Conservation (phyloP, 192 early-diverging fungal genomes). For the Podila horticola region DNA sequence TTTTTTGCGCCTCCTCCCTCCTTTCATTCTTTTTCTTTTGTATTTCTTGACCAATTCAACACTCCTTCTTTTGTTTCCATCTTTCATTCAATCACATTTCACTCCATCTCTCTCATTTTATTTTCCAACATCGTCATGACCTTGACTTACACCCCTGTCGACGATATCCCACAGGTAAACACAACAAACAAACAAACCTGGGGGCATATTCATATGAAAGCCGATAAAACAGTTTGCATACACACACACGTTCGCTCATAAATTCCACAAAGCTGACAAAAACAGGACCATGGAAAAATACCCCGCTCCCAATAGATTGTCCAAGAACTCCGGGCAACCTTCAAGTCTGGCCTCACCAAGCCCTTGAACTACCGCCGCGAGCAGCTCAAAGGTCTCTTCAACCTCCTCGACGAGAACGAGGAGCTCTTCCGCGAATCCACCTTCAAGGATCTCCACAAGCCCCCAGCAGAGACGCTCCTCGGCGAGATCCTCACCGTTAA, state of each 20-base stretch:
- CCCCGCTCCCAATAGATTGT: conserved; percentile 26
- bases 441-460: conserved; percentile 68
- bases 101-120: too few relatives aligned
- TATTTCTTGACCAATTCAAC: too few relatives aligned
- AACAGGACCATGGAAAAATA: not conserved
- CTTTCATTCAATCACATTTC: too few relatives aligned
- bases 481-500: conserved; percentile 65
- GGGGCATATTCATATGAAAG: too few relatives aligned
- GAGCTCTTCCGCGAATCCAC: conserved; percentile 62
- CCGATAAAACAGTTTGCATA: too few relatives aligned
- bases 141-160: conserved; percentile 23
- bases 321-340: conserved; percentile 46
- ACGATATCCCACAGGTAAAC: conserved; percentile 21
- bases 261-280: not conserved
- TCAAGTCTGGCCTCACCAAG: conserved; percentile 51
- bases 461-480: conserved; percentile 58
- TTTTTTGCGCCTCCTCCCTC: too few relatives aligned
- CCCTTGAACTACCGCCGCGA: conserved; percentile 62
- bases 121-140: conserved; percentile 2
- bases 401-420: conserved; percentile 70
- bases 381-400: conserved; percentile 71
- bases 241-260: not conserved
- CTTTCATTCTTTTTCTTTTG: too few relatives aligned
- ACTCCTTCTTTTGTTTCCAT: too few relatives aligned
- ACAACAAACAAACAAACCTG: too few relatives aligned